A percentile compares a stretch with the other conserved stretches of the same genome.
Conservation (phyloP, 805 yeast species). For the Kluyveromyces starmeri region DNA sequence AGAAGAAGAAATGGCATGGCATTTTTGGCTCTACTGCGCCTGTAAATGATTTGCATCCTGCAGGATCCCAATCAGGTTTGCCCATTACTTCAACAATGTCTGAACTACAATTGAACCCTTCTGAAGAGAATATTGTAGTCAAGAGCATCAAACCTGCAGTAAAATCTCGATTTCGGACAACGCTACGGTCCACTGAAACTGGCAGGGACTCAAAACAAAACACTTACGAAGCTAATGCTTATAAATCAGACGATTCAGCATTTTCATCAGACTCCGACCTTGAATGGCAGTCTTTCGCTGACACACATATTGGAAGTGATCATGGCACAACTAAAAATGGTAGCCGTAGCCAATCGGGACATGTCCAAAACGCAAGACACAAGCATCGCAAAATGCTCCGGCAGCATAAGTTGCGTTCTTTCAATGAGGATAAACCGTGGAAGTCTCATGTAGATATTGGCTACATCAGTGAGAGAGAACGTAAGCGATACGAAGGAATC, state of each 20-base stretch:
- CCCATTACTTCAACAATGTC: slow-evolving; percentile 8
- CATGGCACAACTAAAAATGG: too few species aligned
- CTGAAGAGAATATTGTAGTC: not conserved
- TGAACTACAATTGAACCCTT: not conserved
- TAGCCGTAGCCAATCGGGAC: too few species aligned
- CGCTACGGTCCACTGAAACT: slow-evolving; percentile 19
- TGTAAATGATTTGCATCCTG: too few species aligned
- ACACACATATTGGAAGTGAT: too few species aligned
- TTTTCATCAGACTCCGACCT: slow-evolving; percentile 1
- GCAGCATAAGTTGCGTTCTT: slow-evolving; percentile 31
- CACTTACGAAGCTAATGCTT: not conserved
- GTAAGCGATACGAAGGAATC: slow-evolving; percentile 84
- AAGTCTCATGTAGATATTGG: slow-evolving; percentile 63
- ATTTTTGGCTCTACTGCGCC: not conserved
- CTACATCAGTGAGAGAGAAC: slow-evolving; percentile 51
- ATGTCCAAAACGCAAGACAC: slow-evolving; percentile 3
- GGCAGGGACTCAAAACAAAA: slow-evolving; percentile 4
- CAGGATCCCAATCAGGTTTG: not conserved
- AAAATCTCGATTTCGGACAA: slow-evolving; percentile 17
- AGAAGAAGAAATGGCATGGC: slow-evolving; percentile 8
- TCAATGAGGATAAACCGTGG: slow-evolving; percentile 92
- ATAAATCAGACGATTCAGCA: slow-evolving; percentile 1
- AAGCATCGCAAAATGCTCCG: slow-evolving; percentile 6
- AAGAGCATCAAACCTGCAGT: slow-evolving; percentile 2
- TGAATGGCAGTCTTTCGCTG: not conserved